Conservation (phyloP, 257 asterid species). For the Solanum piurae region DNA sequence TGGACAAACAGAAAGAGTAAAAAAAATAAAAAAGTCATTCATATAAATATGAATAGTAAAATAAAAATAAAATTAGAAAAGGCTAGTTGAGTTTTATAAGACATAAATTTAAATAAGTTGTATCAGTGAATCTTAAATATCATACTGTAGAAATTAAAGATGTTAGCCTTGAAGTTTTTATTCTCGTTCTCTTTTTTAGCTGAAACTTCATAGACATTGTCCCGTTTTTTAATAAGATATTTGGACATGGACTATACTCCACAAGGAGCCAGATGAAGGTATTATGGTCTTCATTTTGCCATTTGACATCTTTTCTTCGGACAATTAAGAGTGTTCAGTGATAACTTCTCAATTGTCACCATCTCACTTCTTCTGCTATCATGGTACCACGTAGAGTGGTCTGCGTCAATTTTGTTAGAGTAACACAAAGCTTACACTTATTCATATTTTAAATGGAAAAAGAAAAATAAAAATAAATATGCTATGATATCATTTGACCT, state of each 20-base stretch:
- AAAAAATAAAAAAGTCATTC: neutral
- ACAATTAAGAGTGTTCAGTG: neutral
- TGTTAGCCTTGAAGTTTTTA: neutral
- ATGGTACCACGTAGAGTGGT: neutral
- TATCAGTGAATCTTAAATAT: neutral
- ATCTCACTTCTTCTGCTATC: neutral
- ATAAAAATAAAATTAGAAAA: neutral
- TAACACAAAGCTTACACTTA: neutral
- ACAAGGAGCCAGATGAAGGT: neutral
- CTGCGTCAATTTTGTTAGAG: neutral
- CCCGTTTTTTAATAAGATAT: neutral
- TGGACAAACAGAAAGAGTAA: neutral
- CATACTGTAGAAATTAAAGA: neutral
- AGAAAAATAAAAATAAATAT: accelerated
- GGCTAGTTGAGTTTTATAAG: neutral
- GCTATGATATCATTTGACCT: neutral
- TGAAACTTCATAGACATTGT: neutral
- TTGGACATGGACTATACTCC: neutral
- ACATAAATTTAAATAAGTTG: neutral
- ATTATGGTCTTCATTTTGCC: neutral
- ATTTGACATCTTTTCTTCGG: neutral
- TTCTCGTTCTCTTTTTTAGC: neutral
- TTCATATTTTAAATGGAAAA: neutral
- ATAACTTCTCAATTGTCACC: neutral
- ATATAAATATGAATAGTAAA: neutral